Base-by-base conservation (phyloP, 2,329 filamentous ascomycete genomes). In the Colletotrichum euphorbiae region DNA sequence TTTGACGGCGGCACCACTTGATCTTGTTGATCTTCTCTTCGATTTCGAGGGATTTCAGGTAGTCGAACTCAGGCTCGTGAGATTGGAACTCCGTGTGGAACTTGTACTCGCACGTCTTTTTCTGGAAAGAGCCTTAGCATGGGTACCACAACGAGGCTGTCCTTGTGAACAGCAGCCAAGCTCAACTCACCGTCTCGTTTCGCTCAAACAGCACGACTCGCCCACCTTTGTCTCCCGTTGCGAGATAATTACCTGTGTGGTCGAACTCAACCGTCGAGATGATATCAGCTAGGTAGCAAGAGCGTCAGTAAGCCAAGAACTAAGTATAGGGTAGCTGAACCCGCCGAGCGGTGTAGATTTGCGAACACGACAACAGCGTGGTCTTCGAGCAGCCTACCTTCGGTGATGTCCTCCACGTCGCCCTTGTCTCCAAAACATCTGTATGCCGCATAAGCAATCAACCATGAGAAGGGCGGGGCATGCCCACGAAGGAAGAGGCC, bases 21-120 rank as follows among this genome's bases (percentile, higher is more conserved):
- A 99, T 99, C 87, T 99, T 99, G 88, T 99, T 99, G 87, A 99
- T 99, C 85, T 99, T 99, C 83, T 99, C 96, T 87, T 99, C 96
- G 77, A 99, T 99, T 82, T 99, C 96, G 74, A 99, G 88, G 38
- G 96, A 99, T 83, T 99, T 99, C 73, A 99, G 89, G 80, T 99
- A 99, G 81, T 99, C 96, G 81, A 99, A 99, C 82, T 99, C 96
- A 71, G 96, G 96, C 80, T 99, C 96, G 84, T 99, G 96, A 75
- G 96, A 99, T 84, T 99, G 96, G 76, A 99, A 99, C 79, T 99
- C 96, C 80, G 96, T 99, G 81, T 99, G 96, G 81, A 99, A 99
- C 81, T 98, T 99, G 87, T 99, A 99, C 82, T 99, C 96, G 89
- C 96, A 99, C 57, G 96, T 98, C 89, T 98, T 99, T 90, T 99